Base-by-base conservation (phyloP, 2,329 filamentous ascomycete genomes). In the Penicillium sp. region DNA sequence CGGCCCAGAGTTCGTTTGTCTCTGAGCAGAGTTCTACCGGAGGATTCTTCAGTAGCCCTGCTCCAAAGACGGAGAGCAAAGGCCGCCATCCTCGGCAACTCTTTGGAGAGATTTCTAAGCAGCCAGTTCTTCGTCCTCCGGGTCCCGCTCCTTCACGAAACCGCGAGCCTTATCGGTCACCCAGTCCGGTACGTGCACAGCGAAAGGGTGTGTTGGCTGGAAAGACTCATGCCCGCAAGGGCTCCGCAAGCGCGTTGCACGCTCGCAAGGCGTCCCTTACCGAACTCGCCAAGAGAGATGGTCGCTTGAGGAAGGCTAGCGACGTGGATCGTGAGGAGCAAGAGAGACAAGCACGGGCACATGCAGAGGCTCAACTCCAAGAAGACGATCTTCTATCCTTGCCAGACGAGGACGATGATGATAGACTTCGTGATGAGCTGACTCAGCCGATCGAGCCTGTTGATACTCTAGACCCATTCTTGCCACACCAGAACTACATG, bases 321-420 rank as follows among this genome's bases (percentile, higher is more conserved):
- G 62, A 66, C 25, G 41, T 55, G 18, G 51, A 53, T 11, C 61
- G 59, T 30, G 60, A 67, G 42, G 60, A 66, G 37, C 60, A 63
- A 39, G 61, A 66, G 43, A 61, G 64, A 38, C 60, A 63, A 34
- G 58, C 57, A 18, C 64, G 64, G 34, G 56, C 62, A 19, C 61
- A 66, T 30, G 59, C 64, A 18, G 59, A 70, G 42, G 65, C 67
- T 16, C 62, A 67, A 42, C 63, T 59, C 12, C 54, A 63, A 29
- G 64, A 65, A 41, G 64, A 69, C 35, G 67, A 70, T 45, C 59
- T 59, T 18, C 60, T 72, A 18, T 61, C 64, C n/a, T 64, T 74
- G 25, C 69, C 67, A 4, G 72, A 74, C 30, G 75, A 77, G 47
- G 72, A 75, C 39, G 75, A 77, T 52, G 75, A 76, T 52, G 74